Evolutionary conservation across 2,329 filamentous ascomycete genomes (phyloP).

Genomic region (Trichoderma sp.): DNA sequence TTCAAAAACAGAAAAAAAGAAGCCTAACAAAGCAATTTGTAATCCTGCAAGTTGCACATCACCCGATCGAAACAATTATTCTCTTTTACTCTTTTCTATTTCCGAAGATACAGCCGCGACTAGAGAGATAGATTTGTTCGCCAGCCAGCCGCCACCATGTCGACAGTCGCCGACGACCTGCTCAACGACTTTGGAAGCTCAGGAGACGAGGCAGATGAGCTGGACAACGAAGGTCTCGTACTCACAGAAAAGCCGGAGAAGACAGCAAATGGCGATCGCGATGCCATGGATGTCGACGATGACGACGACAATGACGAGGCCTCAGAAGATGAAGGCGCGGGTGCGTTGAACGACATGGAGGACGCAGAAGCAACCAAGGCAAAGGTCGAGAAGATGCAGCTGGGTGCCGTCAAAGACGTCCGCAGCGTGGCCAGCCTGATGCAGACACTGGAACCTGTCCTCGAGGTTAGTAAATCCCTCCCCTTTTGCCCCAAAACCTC

Average conservation of each 20-base stretch:
- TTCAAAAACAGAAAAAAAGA: not conserved
- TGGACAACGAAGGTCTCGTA: constrained; percentile 53
- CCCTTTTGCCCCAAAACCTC: constrained; percentile 22
- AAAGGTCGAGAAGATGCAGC: constrained; percentile 80
- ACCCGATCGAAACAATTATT: not conserved
- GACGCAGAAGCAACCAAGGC: constrained; percentile 72
- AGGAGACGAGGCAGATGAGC: constrained; percentile 71
- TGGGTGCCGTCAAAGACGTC: constrained; percentile 73
- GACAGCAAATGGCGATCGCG: constrained; percentile 40
- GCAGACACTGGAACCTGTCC: constrained; percentile 75
- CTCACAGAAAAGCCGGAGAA: constrained; percentile 45
- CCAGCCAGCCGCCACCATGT: constrained; percentile 57
- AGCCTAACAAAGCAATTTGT: constrained; percentile 24
- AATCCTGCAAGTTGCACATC: not conserved
- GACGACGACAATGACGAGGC: constrained; percentile 49
- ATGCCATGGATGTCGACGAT: constrained; percentile 57
- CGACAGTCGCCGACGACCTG: constrained; percentile 88
- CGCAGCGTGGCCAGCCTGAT: constrained; percentile 78
- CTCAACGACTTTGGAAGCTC: constrained; percentile 70
- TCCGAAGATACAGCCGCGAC: not conserved
- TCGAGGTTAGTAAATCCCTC: constrained; percentile 66
- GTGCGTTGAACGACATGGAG: constrained; percentile 52
- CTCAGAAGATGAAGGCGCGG: constrained; percentile 60
- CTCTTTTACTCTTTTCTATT: not conserved
- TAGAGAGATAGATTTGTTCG: not conserved